A percentile compares a stretch with the other conserved stretches of the same genome.
Conservation (phyloP, 768 basidiomycete genomes). For the Russula virescens region DNA sequence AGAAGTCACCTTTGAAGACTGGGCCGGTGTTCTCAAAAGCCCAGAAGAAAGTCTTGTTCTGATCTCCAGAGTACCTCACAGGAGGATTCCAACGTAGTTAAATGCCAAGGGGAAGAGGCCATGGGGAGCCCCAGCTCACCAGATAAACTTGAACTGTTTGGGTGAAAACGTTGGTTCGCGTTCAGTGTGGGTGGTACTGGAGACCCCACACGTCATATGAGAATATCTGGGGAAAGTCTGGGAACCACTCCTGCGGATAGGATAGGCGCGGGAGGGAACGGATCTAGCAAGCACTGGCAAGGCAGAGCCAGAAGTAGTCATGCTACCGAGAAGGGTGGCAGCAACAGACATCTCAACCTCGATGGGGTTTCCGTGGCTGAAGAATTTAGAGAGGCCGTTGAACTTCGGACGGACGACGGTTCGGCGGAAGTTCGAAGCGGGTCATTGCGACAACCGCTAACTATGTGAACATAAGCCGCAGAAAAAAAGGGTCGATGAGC, state of each 20-base stretch:
- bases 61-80: constrained; percentile 31
- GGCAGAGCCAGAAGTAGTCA: not conserved
- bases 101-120: constrained; percentile 16
- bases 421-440: not conserved
- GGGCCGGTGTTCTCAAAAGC: constrained; percentile 34
- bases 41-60: constrained; percentile 39
- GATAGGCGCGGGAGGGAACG: not conserved
- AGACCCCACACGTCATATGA: constrained; percentile 8
- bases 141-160: too few species aligned
- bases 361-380: too few species aligned
- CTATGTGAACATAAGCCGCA: not conserved
- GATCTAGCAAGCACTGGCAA: not conserved
- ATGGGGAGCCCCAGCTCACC: too few species aligned
- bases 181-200: not conserved
- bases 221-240: constrained; percentile 11
- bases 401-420: not conserved
- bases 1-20: constrained; percentile 4
- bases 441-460: constrained; percentile 1
- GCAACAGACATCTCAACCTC: too few species aligned
- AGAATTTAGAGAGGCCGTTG: not conserved
- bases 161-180: too few species aligned
- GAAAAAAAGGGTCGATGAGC: not conserved
- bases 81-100: constrained; percentile 36
- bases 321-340: too few species aligned
- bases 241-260: constrained; percentile 3